These are phyloP conservation scores for Pezicula neosporulosa DNA, from an alignment of 2,329 filamentous ascomycete species.

Conservation along the genomic window DNA sequence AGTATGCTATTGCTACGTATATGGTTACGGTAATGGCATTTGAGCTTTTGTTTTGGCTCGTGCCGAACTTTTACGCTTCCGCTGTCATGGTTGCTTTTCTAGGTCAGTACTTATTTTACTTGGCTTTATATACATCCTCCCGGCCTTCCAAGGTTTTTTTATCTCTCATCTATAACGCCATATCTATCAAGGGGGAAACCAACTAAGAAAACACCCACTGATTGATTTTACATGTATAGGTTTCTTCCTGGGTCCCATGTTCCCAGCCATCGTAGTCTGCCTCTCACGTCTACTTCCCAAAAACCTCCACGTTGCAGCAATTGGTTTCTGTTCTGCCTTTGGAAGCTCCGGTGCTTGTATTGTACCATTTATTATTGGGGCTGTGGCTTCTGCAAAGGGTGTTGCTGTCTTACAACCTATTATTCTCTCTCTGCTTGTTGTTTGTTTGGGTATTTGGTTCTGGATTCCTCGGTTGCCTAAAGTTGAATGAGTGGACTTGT, in stretches of 20 bases:
- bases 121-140: no score
- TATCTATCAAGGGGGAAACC: no score
- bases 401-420: constrained; percentile 56
- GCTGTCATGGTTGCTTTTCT: constrained; percentile 68
- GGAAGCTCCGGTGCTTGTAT: constrained; percentile 70
- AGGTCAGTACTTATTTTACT: constrained; percentile 35
- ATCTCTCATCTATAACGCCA: no score
- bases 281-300: constrained; percentile 71
- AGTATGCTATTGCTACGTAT: constrained; percentile 61
- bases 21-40: constrained; percentile 59
- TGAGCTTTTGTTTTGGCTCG: constrained; percentile 76
- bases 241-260: constrained; percentile 78
- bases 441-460: constrained; percentile 41
- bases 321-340: constrained; percentile 77
- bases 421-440: constrained; percentile 44
- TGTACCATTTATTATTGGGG: constrained; percentile 65
- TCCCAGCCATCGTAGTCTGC: constrained; percentile 70
- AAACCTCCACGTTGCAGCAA: constrained; percentile 70
- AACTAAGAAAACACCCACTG: no score
- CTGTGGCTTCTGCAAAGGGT: constrained; percentile 57
- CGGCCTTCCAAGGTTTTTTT: no score
- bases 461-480: constrained; percentile 22
- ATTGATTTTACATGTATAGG: no score
- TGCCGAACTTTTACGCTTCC: constrained; percentile 71
- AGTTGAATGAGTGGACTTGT: no score